Evolutionary conservation across 2,329 filamentous ascomycete species (phyloP).

Genomic region (Emericellopsis cladophorae): DNA sequence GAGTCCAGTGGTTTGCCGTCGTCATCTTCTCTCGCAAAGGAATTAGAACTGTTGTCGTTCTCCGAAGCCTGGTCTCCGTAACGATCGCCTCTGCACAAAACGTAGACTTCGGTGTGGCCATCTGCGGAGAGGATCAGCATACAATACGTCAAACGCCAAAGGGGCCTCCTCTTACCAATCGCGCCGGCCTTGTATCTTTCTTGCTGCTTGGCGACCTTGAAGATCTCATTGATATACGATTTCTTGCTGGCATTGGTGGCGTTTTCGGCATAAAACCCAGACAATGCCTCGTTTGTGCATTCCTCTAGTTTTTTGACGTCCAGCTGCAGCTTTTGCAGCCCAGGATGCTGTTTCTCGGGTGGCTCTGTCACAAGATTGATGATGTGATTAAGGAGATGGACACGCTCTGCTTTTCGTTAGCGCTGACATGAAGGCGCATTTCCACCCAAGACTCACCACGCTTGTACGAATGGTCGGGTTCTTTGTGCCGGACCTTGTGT

Average conservation of each 20-base stretch:
- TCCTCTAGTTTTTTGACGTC: constrained; percentile 44
- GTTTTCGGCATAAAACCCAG: constrained; percentile 44
- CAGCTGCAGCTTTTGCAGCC: constrained; percentile 39
- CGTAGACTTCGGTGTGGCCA: constrained; percentile 30
- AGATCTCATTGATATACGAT: constrained; percentile 45
- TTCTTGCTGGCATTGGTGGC: constrained; percentile 43
- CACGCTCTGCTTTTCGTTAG: constrained; percentile 32
- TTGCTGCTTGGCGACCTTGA: constrained; percentile 44
- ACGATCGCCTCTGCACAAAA: constrained; percentile 39
- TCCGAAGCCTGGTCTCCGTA: constrained; percentile 34
- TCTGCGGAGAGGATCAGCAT: constrained; percentile 19
- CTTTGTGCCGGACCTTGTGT: constrained; percentile 51
- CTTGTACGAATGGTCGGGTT: constrained; percentile 62
- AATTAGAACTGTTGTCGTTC: constrained; percentile 23
- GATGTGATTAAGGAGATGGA: constrained; percentile 46
- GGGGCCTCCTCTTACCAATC: constrained; percentile 31
- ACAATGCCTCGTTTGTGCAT: constrained; percentile 43
- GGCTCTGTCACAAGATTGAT: constrained; percentile 43
- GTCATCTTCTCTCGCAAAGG: constrained; percentile 27
- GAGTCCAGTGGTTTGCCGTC: constrained; percentile 22
- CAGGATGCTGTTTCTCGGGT: constrained; percentile 31
- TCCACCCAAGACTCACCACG: constrained; percentile 36
- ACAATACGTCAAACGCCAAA: not conserved
- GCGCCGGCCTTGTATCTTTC: constrained; percentile 43
- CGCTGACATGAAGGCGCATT: not conserved